Conservation (phyloP, 192 early-diverging fungal genomes). For the Chytriomyces sp. region DNA sequence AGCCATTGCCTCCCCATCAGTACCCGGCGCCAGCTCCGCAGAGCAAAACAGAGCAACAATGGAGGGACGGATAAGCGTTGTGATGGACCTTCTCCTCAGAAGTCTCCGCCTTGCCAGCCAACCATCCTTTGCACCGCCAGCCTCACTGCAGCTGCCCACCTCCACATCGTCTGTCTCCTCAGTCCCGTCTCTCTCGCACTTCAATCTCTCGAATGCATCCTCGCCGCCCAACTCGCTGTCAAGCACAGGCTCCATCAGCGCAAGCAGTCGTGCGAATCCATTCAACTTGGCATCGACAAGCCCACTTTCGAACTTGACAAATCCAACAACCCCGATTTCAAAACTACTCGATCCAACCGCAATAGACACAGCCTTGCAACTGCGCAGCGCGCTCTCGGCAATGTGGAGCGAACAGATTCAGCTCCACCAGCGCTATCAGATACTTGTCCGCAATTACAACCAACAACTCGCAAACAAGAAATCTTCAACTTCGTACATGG, state of each 20-base stretch:
- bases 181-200: background rate
- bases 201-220: background rate
- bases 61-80: conserved; percentile 16
- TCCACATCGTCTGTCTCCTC: background rate
- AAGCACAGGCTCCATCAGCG: background rate
- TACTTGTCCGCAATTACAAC: background rate
- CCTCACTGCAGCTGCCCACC: background rate
- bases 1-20: background rate
- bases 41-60: conserved; percentile 7
- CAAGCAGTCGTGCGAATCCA: background rate
- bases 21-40: background rate
- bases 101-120: background rate
- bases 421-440: background rate
- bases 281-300: background rate
- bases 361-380: background rate
- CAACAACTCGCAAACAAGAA: background rate
- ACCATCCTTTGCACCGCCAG: background rate
- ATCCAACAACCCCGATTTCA: background rate
- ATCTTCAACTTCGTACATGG: background rate
- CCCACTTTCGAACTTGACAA: background rate
- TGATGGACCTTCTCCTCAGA: conserved; percentile 9
- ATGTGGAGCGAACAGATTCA: background rate
- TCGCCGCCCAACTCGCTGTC: background rate
- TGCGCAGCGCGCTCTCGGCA: background rate
- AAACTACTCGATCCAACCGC: background rate